A percentile compares a stretch with the other conserved stretches of the same genome.
phyloP scores from a whole-genome alignment of 2,329 filamentous ascomycete species.

The Aspergillus japonicus region DNA sequence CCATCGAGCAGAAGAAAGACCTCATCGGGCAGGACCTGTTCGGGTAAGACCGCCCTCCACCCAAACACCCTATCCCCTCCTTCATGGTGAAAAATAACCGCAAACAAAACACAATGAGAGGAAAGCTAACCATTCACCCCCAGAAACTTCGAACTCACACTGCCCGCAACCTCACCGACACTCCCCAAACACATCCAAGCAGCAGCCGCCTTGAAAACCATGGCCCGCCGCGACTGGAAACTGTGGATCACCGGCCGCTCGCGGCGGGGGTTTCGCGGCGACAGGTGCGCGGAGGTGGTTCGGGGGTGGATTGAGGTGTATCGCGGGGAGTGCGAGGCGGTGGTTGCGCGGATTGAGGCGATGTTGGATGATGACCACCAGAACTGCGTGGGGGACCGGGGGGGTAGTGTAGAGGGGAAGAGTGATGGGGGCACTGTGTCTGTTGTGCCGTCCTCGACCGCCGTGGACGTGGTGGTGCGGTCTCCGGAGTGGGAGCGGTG shows the following conservation, averaged over 20 bases:
- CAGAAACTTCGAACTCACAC: constrained; percentile 34
- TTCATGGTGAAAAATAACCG: too few species aligned
- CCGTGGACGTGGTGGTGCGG: background rate
- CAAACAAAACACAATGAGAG: too few species aligned
- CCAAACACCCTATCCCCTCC: too few species aligned
- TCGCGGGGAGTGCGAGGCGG: constrained; percentile 24
- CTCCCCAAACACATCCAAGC: constrained; percentile 24
- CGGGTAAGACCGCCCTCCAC: constrained; percentile 20
- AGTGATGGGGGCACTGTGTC: background rate
- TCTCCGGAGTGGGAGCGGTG: constrained; percentile 7
- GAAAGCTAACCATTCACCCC: background rate
- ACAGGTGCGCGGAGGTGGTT: constrained; percentile 26
- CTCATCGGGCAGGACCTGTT: constrained; percentile 24
- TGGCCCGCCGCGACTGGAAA: constrained; percentile 29
- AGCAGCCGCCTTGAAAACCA: constrained; percentile 32
- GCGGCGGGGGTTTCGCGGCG: constrained; percentile 16
- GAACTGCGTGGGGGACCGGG: background rate
- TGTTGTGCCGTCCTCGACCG: too few species aligned
- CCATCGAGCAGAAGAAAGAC: constrained; percentile 21
- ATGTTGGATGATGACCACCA: background rate
- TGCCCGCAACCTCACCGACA: background rate
- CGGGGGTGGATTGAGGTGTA: constrained; percentile 29
- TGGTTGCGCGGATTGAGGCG: constrained; percentile 14
- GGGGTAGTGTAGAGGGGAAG: background rate
- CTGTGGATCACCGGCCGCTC: constrained; percentile 27